These are phyloP conservation scores for Barbarea vulgaris DNA, from an alignment of 345 rosid genomes.

Conservation along the genomic window DNA sequence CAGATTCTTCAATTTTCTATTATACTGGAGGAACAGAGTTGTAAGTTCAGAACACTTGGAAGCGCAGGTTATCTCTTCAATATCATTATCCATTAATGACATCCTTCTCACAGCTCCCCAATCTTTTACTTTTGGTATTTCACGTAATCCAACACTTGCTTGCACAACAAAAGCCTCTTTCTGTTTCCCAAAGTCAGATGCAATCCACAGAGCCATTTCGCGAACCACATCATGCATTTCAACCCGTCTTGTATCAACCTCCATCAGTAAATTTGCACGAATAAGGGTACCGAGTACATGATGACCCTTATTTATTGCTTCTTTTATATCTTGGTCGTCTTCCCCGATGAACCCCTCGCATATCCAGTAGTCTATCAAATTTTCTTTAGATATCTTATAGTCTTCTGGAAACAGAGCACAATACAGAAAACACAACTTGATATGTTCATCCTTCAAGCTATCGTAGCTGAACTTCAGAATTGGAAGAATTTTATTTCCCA, in stretches of 20 bases:
- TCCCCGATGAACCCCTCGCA: background rate
- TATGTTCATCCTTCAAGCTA: background rate
- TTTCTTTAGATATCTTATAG: background rate
- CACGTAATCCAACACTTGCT: background rate
- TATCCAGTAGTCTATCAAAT: background rate
- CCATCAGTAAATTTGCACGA: background rate
- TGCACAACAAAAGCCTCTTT: background rate
- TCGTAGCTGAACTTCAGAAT: conserved; percentile 32
- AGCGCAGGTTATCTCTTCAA: background rate
- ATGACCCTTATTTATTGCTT: background rate
- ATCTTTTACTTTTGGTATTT: conserved; percentile 12
- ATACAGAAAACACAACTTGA: background rate
- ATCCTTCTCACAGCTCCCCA: background rate
- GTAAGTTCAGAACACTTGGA: conserved; percentile 23
- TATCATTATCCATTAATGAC: conserved; percentile 30
- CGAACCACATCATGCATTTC: background rate
- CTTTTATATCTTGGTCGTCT: background rate
- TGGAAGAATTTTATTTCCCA: conserved; percentile 34
- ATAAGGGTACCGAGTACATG: background rate
- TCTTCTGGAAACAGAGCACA: background rate
- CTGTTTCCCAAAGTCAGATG: conserved; percentile 6
- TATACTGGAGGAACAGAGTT: background rate
- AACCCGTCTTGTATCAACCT: rapidly evolving
- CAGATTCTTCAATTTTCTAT: background rate
- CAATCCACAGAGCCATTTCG: background rate